Evolutionary conservation across 1,284 basidiomycete genomes (phyloP).

Genomic region (Tilletia horrida): DNA sequence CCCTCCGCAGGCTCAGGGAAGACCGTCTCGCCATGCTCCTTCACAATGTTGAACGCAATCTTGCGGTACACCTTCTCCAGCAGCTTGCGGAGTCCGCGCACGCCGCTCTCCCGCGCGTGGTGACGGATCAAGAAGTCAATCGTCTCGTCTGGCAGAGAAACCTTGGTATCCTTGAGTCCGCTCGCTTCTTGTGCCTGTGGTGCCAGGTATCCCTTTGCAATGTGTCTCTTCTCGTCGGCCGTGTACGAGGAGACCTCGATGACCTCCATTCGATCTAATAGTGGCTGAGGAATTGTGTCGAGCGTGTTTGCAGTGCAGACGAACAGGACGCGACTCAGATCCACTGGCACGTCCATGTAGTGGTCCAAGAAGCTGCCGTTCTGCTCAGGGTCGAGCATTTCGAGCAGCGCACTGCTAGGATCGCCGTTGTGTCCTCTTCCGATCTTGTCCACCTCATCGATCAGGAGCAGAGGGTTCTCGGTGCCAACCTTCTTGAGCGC

Average conservation of each 20-base stretch:
- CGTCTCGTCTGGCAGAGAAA: slow-evolving; percentile 58
- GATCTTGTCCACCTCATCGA: slow-evolving; percentile 99
- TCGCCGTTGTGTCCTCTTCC: slow-evolving; percentile 92
- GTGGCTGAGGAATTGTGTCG: slow-evolving; percentile 91
- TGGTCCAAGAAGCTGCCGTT: slow-evolving; percentile 94
- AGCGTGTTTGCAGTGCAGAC: slow-evolving; percentile 77
- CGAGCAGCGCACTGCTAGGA: slow-evolving; percentile 85
- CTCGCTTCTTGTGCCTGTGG: slow-evolving; percentile 91
- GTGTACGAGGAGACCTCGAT: slow-evolving; percentile 85
- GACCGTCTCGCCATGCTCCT: slow-evolving; percentile 81
- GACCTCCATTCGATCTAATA: slow-evolving; percentile 87
- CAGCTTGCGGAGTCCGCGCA: slow-evolving; percentile 51
- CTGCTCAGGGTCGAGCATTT: slow-evolving; percentile 98
- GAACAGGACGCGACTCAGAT: slow-evolving; percentile 91
- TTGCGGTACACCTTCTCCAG: slow-evolving; percentile 89
- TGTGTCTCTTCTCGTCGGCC: slow-evolving; percentile 89
- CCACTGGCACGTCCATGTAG: slow-evolving; percentile 96
- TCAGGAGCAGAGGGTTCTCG: slow-evolving; percentile 86
- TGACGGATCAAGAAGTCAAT: slow-evolving; percentile 91
- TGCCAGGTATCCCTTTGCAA: slow-evolving; percentile 84
- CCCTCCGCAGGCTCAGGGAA: slow-evolving; percentile 68
- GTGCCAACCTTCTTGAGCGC: slow-evolving; percentile 93
- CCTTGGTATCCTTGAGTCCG: slow-evolving; percentile 63
- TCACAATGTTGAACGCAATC: slow-evolving; percentile 86
- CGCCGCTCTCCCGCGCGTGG: slow-evolving; percentile 91